Evolutionary conservation across 140 eudicot genomes (phyloP), one percentile per base, ranked within the genome.

Genomic region (Anethum foeniculum): DNA sequence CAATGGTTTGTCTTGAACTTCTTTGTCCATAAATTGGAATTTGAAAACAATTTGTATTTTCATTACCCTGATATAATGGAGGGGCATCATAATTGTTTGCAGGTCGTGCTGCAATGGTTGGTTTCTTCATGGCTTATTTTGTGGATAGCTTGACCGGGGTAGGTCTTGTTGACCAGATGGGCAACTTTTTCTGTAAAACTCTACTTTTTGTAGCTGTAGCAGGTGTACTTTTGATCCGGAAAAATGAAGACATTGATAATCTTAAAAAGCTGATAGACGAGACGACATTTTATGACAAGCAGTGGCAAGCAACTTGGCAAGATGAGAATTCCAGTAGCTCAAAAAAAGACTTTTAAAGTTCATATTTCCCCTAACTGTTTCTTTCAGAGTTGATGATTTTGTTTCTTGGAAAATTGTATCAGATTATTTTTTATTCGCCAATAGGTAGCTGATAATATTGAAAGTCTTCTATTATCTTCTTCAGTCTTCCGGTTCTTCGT

Each of bases 241-340:
- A 96, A 91, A 96, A 96, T 7, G 99, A 96, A 79, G 99, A 96
- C 79, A 27, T 89, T 13, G 99, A 96, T 23, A 91, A 79, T 75
- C 71, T 96, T 43, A 96, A 96, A 87, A 96, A 93, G 84, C 80
- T 96, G 72, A 9, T 96, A 16, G 98, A 96, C 15, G 99, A 96
- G 85, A 88, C 98, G 9, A 96, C 99, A 23, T 96, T 91, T 80
- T 96, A 96, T 68, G 99, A 96, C 85, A 96, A 89, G 88, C 99
- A 95, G 85, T 95, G 99, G 99, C 99, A 95, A 85, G 99, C 99
- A 64, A 90, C 99, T 77, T 95, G 99, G 99, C 92, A 90, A 80
- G 99, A 96, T 39, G 97, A 96, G 88, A 67, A 32, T 25, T 76
- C 85, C 1, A 27, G 80, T 49, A 83, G 23, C 67, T 80, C 87